Conservation (phyloP, 805 yeast genomes). For the Saccharomycopsis schoenii region DNA sequence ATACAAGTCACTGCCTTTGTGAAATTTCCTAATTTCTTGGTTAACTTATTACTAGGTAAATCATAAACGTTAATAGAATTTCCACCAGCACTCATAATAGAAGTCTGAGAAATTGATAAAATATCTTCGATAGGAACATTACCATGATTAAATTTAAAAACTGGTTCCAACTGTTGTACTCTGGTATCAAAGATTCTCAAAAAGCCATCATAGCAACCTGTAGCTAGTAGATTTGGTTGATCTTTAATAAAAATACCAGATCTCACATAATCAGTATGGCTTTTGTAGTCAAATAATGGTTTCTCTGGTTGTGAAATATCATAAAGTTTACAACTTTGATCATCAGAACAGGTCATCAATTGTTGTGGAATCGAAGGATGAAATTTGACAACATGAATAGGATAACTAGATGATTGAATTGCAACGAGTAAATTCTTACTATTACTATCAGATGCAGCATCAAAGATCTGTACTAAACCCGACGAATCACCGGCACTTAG, state of each 20-base stretch:
- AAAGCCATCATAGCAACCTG: constrained; percentile 90
- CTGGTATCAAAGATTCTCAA: constrained; percentile 82
- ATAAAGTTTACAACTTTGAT: constrained; percentile 71
- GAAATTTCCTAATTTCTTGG: constrained; percentile 72
- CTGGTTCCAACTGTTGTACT: constrained; percentile 33
- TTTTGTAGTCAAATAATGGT: constrained; percentile 58
- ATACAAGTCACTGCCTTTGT: constrained; percentile 89
- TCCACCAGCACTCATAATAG: constrained; percentile 73
- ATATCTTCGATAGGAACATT: constrained; percentile 79
- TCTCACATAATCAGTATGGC: constrained; percentile 80
- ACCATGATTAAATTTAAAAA: constrained; percentile 54
- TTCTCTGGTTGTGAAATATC: constrained; percentile 70
- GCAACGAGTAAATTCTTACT: constrained; percentile 75
- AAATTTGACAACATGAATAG: constrained; percentile 89
- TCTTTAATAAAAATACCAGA: constrained; percentile 68
- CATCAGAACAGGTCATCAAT: constrained; percentile 84
- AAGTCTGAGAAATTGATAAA: constrained; percentile 62
- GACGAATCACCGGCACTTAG: constrained; percentile 93
- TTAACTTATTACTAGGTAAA: constrained; percentile 53
- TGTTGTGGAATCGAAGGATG: constrained; percentile 70
- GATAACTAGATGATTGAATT: constrained; percentile 72
- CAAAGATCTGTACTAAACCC: constrained; percentile 86
- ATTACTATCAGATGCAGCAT: constrained; percentile 42
- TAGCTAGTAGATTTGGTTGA: constrained; percentile 69
- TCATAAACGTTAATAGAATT: constrained; percentile 88